Percentiles rank a stretch among this genome's conserved stretches.
These are phyloP conservation scores for Cerrena zonata DNA, from an alignment of 1,284 basidiomycete species.

Conservation along the genomic window DNA sequence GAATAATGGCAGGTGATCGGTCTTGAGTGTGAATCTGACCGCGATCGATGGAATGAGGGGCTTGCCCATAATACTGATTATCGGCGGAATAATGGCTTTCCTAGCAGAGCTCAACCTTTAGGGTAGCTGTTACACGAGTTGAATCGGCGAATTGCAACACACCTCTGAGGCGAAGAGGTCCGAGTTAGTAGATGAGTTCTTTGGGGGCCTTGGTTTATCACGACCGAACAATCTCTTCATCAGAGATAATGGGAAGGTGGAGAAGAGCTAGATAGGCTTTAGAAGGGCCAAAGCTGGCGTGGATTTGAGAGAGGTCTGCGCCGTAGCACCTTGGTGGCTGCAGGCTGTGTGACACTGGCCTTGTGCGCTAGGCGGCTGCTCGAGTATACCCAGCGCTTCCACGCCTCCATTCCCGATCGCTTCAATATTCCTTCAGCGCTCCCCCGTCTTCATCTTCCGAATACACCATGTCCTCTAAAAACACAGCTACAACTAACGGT, in stretches of 20 bases:
- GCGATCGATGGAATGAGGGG: constrained; percentile 24
- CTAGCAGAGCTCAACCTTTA: constrained; percentile 11
- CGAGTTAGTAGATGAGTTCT: constrained; percentile 23
- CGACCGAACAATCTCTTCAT: constrained; percentile 51
- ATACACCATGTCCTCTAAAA: background rate
- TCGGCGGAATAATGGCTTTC: constrained; percentile 8
- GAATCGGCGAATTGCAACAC: constrained; percentile 9
- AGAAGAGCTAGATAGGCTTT: background rate
- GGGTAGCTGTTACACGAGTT: background rate
- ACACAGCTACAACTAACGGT: background rate
- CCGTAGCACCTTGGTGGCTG: background rate
- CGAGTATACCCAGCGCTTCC: background rate
- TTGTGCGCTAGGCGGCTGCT: background rate
- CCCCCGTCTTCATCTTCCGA: background rate
- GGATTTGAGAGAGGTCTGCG: constrained; percentile 1
- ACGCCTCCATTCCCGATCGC: background rate
- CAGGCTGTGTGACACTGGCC: background rate
- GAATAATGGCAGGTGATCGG: constrained; percentile 1
- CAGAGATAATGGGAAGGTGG: background rate
- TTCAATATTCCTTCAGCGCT: background rate
- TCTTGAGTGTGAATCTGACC: constrained; percentile 11
- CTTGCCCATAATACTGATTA: constrained; percentile 13
- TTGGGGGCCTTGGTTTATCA: constrained; percentile 39
- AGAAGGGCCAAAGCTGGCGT: background rate
- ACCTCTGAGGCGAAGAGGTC: constrained; percentile 28